These are phyloP conservation scores for Effrenium voratum DNA, from an alignment of 73 alveolate genomes.

Conservation along the genomic window DNA sequence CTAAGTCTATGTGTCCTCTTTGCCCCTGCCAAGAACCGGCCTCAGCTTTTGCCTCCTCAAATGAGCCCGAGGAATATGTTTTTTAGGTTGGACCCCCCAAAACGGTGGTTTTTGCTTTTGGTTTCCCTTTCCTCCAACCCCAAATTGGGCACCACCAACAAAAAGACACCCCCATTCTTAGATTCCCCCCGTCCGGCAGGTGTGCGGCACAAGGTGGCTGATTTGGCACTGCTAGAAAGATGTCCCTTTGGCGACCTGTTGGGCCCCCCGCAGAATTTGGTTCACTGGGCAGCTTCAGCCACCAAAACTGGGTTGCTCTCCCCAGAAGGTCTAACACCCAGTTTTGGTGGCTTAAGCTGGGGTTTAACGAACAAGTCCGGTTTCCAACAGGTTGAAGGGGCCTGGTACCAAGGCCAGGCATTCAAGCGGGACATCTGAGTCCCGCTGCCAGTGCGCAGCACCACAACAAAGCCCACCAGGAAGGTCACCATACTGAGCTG, in stretches of 20 bases:
- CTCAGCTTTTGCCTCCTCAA: neutral
- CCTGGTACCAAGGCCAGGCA: neutral
- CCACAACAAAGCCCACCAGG: slow-evolving; percentile 1
- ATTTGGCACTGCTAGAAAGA: no score
- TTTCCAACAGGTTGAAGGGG: neutral
- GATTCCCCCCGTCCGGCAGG: no score
- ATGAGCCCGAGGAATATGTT: neutral
- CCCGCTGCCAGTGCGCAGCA: slow-evolving; percentile 1
- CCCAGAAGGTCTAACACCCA: neutral
- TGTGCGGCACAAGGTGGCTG: no score
- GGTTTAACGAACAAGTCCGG: neutral
- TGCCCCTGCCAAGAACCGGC: neutral
- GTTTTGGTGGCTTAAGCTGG: neutral
- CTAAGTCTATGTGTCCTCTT: neutral
- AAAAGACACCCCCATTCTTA: no score
- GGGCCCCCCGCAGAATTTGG: no score
- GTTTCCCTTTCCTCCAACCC: no score
- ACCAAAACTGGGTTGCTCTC: neutral
- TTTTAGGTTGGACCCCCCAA: no score
- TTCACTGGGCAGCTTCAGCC: no score
- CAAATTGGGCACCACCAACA: no score
- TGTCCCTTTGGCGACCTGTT: no score
- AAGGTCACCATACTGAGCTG: slow-evolving; percentile 12
- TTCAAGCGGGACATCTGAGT: no score
- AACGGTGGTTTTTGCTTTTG: no score